Evolutionary conservation across 306 rosid genomes (phyloP), one percentile per base, ranked within the genome.

Genomic region (Fragaria vesca): DNA sequence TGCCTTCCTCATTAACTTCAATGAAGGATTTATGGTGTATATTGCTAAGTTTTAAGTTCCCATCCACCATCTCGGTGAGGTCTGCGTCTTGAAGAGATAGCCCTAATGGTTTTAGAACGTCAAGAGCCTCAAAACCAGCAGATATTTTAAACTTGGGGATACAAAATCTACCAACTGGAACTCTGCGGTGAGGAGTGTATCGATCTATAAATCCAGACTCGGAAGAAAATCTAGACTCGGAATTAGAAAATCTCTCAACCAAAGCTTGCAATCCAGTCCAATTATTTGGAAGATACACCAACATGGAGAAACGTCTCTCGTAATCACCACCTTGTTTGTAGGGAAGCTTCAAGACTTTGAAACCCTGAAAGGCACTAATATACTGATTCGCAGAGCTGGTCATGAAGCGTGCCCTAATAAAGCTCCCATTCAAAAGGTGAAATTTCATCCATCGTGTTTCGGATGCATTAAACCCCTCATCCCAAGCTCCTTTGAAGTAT

Each of bases 401-500:
- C 86, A 82, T 74, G 74, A 82, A 78, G n/a, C 80, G 82, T 13
- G 26, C 77, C 34, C 48, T 0, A 3, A 78, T 2, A 6, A 9
- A 36, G 13, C 24, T 34, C n/a, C 74, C 74, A 74, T 60, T 51
- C 12, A 78, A 80, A 42, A 61, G 76, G 28, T 61, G 62, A 55
- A 78, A 82, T 4, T 43, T 61, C 6, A 4, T 5, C 2, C 28
- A 0, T 52, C 8, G 0, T 4, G 80, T 69, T 8, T 0, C 0
- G 13, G 45, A 13, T 5, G 46, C 18, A 62, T 69, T 36, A 21
- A 83, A 83, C 30, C 32, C 32, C 4, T 30, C 0, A 42, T 50
- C 51, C 83, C 80, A 83, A 38, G n/a, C 30, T 79, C 83, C 81
- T 69, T 79, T 79, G 74, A 83, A 83, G 73, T 74, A 83, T 3